These are phyloP conservation scores for Escovopsis sp. DNA, from an alignment of 2,329 filamentous ascomycete species.

Conservation along the genomic window DNA sequence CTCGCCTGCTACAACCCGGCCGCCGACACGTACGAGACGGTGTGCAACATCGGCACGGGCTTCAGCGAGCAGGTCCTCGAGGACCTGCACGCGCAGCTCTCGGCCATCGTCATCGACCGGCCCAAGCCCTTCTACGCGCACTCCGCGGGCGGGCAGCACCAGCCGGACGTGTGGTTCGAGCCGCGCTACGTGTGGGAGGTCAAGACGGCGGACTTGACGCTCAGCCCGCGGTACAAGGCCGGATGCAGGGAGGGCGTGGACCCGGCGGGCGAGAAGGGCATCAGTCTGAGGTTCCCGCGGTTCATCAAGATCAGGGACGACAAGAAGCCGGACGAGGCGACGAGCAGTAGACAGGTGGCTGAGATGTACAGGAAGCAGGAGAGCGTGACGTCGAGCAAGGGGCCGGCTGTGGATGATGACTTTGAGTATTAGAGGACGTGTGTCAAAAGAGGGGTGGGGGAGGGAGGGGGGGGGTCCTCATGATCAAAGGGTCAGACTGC, in stretches of 20 bases:
- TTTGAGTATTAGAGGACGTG: slow-evolving; percentile 65
- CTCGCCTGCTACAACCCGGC: slow-evolving; percentile 81
- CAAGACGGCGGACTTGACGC: slow-evolving; percentile 86
- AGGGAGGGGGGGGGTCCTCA: too few relatives aligned
- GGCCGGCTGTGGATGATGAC: slow-evolving; percentile 81
- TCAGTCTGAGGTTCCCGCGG: slow-evolving; percentile 79
- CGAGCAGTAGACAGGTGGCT: slow-evolving; percentile 68
- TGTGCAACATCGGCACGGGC: slow-evolving; percentile 97
- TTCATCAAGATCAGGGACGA: slow-evolving; percentile 89
- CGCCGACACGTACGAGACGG: slow-evolving; percentile 75
- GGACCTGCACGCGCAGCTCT: slow-evolving; percentile 64
- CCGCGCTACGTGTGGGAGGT: slow-evolving; percentile 93
- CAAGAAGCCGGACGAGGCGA: slow-evolving; percentile 89
- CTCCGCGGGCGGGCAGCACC: slow-evolving; percentile 70
- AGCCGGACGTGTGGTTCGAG: slow-evolving; percentile 98
- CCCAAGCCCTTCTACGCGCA: slow-evolving; percentile 93
- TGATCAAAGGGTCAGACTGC: too few relatives aligned
- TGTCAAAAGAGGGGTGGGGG: too few relatives aligned
- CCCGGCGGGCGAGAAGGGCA: slow-evolving; percentile 55
- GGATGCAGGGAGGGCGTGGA: slow-evolving; percentile 70
- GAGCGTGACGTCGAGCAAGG: slow-evolving; percentile 73
- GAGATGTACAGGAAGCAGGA: slow-evolving; percentile 98
- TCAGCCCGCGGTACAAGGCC: slow-evolving; percentile 89
- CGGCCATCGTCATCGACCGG: slow-evolving; percentile 66
- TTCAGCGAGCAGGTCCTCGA: slow-evolving; percentile 94